These are phyloP conservation scores for Nitzschia putrida DNA, from an alignment of 108 stramenopile species.

Conservation along the genomic window DNA sequence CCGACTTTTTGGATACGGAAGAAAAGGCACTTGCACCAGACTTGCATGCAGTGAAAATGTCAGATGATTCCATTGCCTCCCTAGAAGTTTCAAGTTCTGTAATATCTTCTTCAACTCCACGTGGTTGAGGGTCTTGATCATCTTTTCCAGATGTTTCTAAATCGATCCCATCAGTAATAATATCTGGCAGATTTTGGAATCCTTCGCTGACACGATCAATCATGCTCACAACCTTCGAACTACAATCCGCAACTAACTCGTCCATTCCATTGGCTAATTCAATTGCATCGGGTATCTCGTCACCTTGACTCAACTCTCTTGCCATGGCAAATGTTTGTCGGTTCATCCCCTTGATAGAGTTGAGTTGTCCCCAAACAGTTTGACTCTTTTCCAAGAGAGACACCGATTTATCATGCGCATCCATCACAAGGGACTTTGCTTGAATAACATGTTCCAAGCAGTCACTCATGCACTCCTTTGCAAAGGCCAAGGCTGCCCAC, in stretches of 20 bases:
- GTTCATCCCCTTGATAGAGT: slow-evolving; percentile 26
- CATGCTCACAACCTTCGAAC: slow-evolving; percentile 36
- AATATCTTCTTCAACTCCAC: slow-evolving; percentile 26
- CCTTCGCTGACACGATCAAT: slow-evolving; percentile 46
- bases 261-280: slow-evolving; percentile 46
- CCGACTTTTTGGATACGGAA: slow-evolving; percentile 32
- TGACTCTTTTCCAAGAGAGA: slow-evolving; percentile 19
- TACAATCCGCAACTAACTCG: slow-evolving; percentile 36
- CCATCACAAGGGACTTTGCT: slow-evolving; percentile 31
- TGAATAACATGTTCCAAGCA: slow-evolving; percentile 38
- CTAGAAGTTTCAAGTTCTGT: slow-evolving; percentile 25
- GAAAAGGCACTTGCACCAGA: slow-evolving; percentile 27
- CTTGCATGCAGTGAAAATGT: slow-evolving; percentile 34
- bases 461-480: slow-evolving; percentile 59
- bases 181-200: slow-evolving; percentile 29
- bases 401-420: slow-evolving; percentile 40
- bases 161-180: slow-evolving; percentile 28
- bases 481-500: slow-evolving; percentile 52
- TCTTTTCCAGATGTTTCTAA: slow-evolving; percentile 21
- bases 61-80: slow-evolving; percentile 37
- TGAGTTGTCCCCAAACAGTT: slow-evolving; percentile 24
- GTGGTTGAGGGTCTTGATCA: slow-evolving; percentile 16
- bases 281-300: slow-evolving; percentile 38
- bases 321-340: slow-evolving; percentile 14
- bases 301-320: slow-evolving; percentile 30